Base-by-base conservation (phyloP, 2,329 filamentous ascomycete genomes). In the Aciculosporium take region DNA sequence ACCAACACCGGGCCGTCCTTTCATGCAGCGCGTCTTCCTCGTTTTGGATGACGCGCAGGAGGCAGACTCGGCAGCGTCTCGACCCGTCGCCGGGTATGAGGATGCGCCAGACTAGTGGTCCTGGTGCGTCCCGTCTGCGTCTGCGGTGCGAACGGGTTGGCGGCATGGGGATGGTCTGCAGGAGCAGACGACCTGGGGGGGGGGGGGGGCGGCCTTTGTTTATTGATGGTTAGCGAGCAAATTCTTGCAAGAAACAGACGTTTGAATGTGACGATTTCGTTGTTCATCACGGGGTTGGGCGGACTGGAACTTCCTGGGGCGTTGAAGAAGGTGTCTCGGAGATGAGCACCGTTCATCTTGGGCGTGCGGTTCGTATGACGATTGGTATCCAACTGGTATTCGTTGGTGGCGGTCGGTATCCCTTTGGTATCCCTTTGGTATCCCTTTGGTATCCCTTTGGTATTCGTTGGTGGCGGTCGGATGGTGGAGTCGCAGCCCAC, bases 21-120 rank as follows among this genome's bases (percentile, higher is more conserved):
- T 48, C 62, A 79, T 18, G 74, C 75, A 4, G 76, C 76, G 28
- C 64, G 74, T 44, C 55, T 80, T 45, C 76, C 76, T 29, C 65
- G 66, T 41, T 74, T 79, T 59, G 60, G 60, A 48, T 73, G 25
- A 36, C 7, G 24, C 18, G 7, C 4, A 25, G 2, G 9, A 9
- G 1, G 5, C 13, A 10, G 4, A 15, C 17, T 10, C 2, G 23
- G 23, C 5, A 12, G 5, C 4, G 10, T 23, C 12, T 27, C n/a
- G 15, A 27, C 15, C 15, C 15, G 23, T 27, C n/a, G 7, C 1
- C 18, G 2, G 13, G 31, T 33, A 6, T 33, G 3, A 3, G 13
- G 28, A 15, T 30, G 17, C 17, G 28, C 3, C 28, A 30, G 7
- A 10, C 5, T 18, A 31, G 15, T 8, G 29, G 15, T 6, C 7